Conservation (phyloP, 2,329 filamentous ascomycete genomes). For the Diaporthe destruens region DNA sequence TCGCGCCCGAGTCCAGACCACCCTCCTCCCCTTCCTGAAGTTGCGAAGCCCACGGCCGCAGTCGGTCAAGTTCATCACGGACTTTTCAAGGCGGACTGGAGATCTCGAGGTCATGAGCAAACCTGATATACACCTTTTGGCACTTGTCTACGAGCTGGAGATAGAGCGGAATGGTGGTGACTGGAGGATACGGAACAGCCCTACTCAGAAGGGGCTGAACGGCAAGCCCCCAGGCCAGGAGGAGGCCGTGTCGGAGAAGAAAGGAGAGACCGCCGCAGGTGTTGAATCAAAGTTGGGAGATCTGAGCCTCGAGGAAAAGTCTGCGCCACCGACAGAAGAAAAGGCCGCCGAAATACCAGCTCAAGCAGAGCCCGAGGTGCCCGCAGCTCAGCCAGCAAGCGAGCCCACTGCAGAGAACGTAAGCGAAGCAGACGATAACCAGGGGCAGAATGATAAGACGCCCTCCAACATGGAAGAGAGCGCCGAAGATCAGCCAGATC, state of each 20-base stretch:
- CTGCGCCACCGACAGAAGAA: neutral
- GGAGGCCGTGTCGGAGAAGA: constrained; percentile 44
- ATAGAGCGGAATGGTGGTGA: constrained; percentile 91
- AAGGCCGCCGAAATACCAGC: neutral
- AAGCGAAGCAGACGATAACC: neutral
- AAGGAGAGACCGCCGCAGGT: constrained; percentile 42
- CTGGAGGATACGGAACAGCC: constrained; percentile 83
- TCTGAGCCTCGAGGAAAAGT: constrained; percentile 10
- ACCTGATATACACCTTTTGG: constrained; percentile 90
- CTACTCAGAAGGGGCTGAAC: constrained; percentile 83
- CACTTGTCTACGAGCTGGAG: constrained; percentile 94
- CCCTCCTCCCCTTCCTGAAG: constrained; percentile 86
- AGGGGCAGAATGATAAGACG: constrained; percentile 8
- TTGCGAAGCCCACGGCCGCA: constrained; percentile 79
- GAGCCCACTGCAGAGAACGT: constrained; percentile 40
- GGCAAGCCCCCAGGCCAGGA: constrained; percentile 70
- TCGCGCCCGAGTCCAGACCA: constrained; percentile 83
- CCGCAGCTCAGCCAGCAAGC: constrained; percentile 54
- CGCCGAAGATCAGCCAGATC: constrained; percentile 6
- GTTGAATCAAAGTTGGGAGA: constrained; percentile 45
- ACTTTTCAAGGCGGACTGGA: constrained; percentile 90
- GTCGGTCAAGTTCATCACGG: constrained; percentile 83
- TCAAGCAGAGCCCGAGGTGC: constrained; percentile 42
- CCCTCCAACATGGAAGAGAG: constrained; percentile 32
- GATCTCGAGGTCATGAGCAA: constrained; percentile 89